A percentile compares a stretch with the other conserved stretches of the same genome.
Evolutionary conservation across 1,284 basidiomycete genomes (phyloP).

Genomic region (Malassezia cuniculi): DNA sequence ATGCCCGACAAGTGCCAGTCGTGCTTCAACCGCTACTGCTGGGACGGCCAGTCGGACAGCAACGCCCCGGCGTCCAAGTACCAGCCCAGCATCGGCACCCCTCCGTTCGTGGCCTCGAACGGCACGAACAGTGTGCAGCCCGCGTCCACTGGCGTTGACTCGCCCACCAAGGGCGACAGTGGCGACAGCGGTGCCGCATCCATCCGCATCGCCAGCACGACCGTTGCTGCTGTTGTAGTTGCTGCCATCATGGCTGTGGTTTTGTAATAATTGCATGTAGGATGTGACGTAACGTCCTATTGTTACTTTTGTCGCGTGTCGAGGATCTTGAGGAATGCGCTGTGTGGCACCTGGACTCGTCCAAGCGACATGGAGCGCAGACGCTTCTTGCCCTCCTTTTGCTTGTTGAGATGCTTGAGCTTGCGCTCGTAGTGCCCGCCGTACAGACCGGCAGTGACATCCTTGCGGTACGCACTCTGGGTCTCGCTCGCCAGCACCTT

Average conservation of each 20-base stretch:
- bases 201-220: not conserved
- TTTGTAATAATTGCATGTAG: not conserved
- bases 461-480: constrained; percentile 49
- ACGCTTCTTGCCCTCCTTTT: constrained; percentile 41
- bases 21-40: constrained; percentile 37
- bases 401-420: constrained; percentile 36
- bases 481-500: constrained; percentile 80
- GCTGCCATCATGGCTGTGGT: constrained; percentile 1
- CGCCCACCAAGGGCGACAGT: not conserved
- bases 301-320: constrained; percentile 13
- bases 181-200: not conserved
- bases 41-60: constrained; percentile 35
- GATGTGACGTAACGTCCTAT: not conserved
- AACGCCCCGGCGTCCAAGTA: constrained; percentile 19
- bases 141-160: constrained; percentile 30
- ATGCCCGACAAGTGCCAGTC: constrained; percentile 24
- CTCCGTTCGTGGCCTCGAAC: constrained; percentile 24
- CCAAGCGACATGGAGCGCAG: constrained; percentile 36
- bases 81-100: constrained; percentile 28
- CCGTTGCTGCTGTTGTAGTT: not conserved
- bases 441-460: constrained; percentile 87
- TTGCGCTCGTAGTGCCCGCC: constrained; percentile 54
- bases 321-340: constrained; percentile 19
- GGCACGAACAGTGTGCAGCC: constrained; percentile 20
- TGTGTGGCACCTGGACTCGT: constrained; percentile 31